Evolutionary conservation across 129 eudicot genomes (phyloP).

Genomic region (Daucus carota): DNA sequence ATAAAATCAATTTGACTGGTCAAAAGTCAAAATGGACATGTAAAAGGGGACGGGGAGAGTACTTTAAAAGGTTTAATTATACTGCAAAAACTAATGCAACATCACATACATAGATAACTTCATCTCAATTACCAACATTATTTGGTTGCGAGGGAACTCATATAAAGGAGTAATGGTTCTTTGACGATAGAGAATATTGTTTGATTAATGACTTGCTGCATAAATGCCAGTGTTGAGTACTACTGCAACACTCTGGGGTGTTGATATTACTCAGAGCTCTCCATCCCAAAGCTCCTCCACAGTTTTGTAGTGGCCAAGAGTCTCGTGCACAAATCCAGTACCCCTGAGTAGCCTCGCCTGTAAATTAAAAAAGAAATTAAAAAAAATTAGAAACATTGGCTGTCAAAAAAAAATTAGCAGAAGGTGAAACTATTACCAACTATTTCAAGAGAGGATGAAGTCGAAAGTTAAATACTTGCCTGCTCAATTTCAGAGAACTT

Average conservation of each 20-base stretch:
- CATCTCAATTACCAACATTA: not conserved
- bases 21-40: too few relatives aligned
- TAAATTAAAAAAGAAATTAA: too few relatives aligned
- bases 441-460: not conserved
- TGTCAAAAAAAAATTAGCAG: too few relatives aligned
- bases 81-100: not conserved
- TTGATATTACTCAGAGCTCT: constrained; percentile 1
- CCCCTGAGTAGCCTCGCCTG: constrained; percentile 13
- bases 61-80: too few relatives aligned
- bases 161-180: not conserved
- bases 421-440: not conserved
- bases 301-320: constrained; percentile 13
- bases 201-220: too few relatives aligned
- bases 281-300: constrained; percentile 18
- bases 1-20: too few relatives aligned
- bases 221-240: not conserved
- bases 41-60: too few relatives aligned
- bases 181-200: too few relatives aligned
- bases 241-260: not conserved
- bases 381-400: too few relatives aligned
- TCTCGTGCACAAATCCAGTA: constrained; percentile 12
- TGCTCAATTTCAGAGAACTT: constrained; percentile 59
- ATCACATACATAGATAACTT: not conserved
- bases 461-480: constrained; percentile 20
- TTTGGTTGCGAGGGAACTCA: not conserved